These are phyloP conservation scores for Camelina hispida DNA, from an alignment of 345 rosid genomes.

Conservation along the genomic window DNA sequence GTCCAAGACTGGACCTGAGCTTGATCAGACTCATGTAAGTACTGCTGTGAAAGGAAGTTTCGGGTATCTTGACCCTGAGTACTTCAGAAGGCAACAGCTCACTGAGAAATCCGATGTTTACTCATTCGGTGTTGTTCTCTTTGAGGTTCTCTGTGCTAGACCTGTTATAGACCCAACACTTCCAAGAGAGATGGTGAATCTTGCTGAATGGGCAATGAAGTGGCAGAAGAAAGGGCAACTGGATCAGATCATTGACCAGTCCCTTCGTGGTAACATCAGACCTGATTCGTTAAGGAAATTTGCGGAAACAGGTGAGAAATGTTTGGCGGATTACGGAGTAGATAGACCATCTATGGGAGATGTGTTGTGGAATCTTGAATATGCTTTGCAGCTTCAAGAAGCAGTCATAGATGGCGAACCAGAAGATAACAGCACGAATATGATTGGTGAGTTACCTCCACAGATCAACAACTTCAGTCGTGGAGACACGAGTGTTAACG, in stretches of 20 bases:
- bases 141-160: constrained; percentile 52
- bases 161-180: constrained; percentile 52
- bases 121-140: constrained; percentile 55
- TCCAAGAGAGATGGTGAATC: constrained; percentile 43
- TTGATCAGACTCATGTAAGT: constrained; percentile 52
- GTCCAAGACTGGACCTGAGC: constrained; percentile 54
- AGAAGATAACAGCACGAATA: constrained; percentile 79
- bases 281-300: constrained; percentile 37
- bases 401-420: constrained; percentile 65
- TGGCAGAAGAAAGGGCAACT: constrained; percentile 43
- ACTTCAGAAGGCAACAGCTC: constrained; percentile 53
- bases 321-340: constrained; percentile 39
- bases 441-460: constrained; percentile 78
- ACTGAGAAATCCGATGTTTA: constrained; percentile 57
- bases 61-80: constrained; percentile 53
- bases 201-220: constrained; percentile 45
- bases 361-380: constrained; percentile 47
- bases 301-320: constrained; percentile 42
- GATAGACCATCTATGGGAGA: constrained; percentile 51
- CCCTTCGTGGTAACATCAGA: constrained; percentile 39
- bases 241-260: constrained; percentile 40
- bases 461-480: constrained; percentile 68
- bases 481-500: constrained; percentile 50
- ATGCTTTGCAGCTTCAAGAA: constrained; percentile 41
- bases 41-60: constrained; percentile 57